Conservation (phyloP, 441 rosid species). For the Pelargonium australe region DNA sequence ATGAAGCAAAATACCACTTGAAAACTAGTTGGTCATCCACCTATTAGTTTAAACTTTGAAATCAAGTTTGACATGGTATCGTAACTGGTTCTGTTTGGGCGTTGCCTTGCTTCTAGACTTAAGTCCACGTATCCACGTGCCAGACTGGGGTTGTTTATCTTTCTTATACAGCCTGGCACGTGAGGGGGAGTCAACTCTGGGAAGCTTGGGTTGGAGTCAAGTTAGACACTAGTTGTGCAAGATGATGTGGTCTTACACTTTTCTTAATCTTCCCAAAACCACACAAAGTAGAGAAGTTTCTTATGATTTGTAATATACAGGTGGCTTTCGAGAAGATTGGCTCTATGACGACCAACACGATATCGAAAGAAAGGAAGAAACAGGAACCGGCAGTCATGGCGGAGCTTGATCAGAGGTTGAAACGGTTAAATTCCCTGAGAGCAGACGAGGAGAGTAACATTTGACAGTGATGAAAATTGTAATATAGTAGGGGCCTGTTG, state of each 20-base stretch:
- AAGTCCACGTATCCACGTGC: no score
- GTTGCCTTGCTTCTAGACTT: no score
- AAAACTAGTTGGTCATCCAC: no score
- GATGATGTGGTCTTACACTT: background rate
- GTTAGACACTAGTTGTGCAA: no score
- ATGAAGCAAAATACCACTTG: background rate
- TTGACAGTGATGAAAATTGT: constrained; percentile 7
- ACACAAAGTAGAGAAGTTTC: background rate
- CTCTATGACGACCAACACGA: constrained; percentile 71
- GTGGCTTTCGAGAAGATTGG: constrained; percentile 90
- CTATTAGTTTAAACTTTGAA: no score
- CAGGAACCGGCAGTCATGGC: constrained; percentile 97
- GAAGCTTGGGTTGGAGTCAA: no score
- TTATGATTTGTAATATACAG: constrained; percentile 32
- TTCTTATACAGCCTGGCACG: no score
- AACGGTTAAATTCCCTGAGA: constrained; percentile 66
- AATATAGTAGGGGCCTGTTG: constrained; percentile 18
- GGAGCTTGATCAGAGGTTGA: constrained; percentile 83
- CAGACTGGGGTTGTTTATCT: no score
- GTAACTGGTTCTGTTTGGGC: no score
- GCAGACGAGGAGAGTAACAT: constrained; percentile 35
- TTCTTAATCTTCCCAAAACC: background rate
- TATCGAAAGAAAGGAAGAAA: constrained; percentile 92
- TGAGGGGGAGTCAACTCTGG: no score
- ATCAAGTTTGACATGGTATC: no score